phyloP scores from a whole-genome alignment of 2,329 filamentous ascomycete genomes.

The Alternaria sp. region DNA sequence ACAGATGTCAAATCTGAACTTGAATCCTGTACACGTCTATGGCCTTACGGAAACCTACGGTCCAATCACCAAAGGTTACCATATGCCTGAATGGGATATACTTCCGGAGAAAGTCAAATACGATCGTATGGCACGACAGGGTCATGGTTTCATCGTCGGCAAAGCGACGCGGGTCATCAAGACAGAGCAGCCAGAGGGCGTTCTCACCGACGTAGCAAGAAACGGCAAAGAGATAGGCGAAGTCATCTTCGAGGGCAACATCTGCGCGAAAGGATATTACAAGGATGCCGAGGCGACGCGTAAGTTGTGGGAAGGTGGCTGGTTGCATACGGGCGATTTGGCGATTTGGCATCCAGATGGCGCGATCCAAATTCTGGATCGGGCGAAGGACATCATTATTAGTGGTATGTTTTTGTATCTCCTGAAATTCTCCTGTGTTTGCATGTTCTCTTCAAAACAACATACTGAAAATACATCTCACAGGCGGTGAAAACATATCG shows the following conservation, averaged over 20 bases:
- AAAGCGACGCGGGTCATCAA: conserved; percentile 85
- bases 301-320: conserved; percentile 88
- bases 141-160: conserved; percentile 87
- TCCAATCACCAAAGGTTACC: conserved; percentile 93
- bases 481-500: conserved; percentile 96
- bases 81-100: conserved; percentile 83
- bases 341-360: conserved; percentile 94
- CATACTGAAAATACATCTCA: not conserved
- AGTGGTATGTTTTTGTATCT: conserved; percentile 67
- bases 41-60: conserved; percentile 90
- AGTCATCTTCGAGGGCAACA: conserved; percentile 89
- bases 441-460: not conserved
- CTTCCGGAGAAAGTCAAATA: conserved; percentile 81
- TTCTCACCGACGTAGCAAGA: conserved; percentile 71
- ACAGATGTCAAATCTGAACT: conserved; percentile 87
- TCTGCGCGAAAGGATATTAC: conserved; percentile 91
- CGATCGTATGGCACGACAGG: conserved; percentile 89
- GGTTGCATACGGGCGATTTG: conserved; percentile 87
- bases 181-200: conserved; percentile 73
- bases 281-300: conserved; percentile 86
- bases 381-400: conserved; percentile 98
- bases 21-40: conserved; percentile 93
- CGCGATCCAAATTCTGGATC: conserved; percentile 88
- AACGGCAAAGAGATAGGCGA: conserved; percentile 82
- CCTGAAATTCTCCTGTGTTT: not conserved